Evolutionary conservation across 495 filamentous ascomycete species (phyloP), one percentile per base, ranked within the genome.

Genomic region (Ascodesmis nigricans): DNA sequence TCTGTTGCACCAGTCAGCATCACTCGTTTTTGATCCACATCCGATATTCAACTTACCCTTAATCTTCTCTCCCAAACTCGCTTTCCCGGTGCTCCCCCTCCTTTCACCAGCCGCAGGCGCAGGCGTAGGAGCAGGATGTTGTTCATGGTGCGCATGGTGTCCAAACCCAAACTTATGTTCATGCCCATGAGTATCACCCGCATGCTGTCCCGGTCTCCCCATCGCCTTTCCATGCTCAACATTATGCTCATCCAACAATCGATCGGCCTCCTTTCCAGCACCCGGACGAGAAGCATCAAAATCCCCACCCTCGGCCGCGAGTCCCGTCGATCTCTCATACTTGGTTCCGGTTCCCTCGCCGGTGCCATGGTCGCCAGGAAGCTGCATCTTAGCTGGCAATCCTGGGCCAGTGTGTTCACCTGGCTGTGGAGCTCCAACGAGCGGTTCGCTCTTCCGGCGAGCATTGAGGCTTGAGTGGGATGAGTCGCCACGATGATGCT

Each of bases 231-330:
- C 45, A 22, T 49, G 46, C 17, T 49, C 38, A n/a, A 50, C 35
- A n/a, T 46, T 46, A 5, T 42, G 26, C 19, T 42, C 19, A 16
- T 50, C 47, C 5, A 50, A 35, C 1, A 50, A 22, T 7, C 47
- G 47, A 18, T 73, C 66, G 32, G 71, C 72, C 49, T 77, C 72
- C 21, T 50, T 47, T 0, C 69, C 71, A 4, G 72, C 72, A 5
- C 72, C 71, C 1, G 71, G 63, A 16, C 57, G 58, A 18, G 60
- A 53, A 29, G 67, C 53, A 55, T 75, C 72, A 44, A 76, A 59
- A 43, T 74, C 50, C 11, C 67, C 53, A 38, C 70, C 55, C 38
- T 70, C 61, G 43, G 67, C 53, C 37, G 59, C 41, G 36, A 71
- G 42, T 4, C 62, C 68, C 20, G 62, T 61, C 31, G 60, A 64